Percentiles rank a stretch among this genome's conserved stretches.
These are phyloP conservation scores for Rhodomyrtus psidioides DNA, from an alignment of 441 rosid species.

Conservation along the genomic window DNA sequence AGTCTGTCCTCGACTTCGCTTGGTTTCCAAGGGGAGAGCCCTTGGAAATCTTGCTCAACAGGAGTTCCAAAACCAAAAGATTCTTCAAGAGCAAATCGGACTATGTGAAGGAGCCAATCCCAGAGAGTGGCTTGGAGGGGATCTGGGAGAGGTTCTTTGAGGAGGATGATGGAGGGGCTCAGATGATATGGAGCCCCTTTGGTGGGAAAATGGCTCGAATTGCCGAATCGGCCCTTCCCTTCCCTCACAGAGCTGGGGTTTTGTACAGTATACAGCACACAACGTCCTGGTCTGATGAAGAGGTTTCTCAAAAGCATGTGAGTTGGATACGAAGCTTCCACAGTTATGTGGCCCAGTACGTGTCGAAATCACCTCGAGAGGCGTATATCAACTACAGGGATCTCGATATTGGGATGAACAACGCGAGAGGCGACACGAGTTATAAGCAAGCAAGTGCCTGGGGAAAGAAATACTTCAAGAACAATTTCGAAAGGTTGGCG, in stretches of 20 bases:
- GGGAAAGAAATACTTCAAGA: background rate
- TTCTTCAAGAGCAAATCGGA: slow-evolving; percentile 3
- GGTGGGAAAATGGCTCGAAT: slow-evolving; percentile 1
- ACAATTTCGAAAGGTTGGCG: background rate
- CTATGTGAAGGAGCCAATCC: slow-evolving; percentile 4
- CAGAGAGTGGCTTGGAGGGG: background rate
- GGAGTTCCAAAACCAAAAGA: background rate
- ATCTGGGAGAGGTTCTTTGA: background rate
- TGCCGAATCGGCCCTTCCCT: background rate
- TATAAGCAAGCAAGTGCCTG: background rate
- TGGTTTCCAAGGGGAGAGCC: background rate
- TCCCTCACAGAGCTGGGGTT: slow-evolving; percentile 1
- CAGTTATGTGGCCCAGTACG: background rate
- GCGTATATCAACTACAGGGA: background rate
- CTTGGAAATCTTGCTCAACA: background rate
- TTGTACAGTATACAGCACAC: background rate
- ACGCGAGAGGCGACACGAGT: background rate
- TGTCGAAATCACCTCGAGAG: background rate
- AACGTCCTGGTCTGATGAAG: background rate
- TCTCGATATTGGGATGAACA: background rate
- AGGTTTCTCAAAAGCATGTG: background rate
- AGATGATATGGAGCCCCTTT: background rate
- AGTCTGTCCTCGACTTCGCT: background rate
- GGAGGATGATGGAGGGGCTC: background rate
- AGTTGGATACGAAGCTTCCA: background rate